These are phyloP conservation scores for Vitis hybrid DNA, from an alignment of 177 flowering plant species.

Conservation along the genomic window DNA sequence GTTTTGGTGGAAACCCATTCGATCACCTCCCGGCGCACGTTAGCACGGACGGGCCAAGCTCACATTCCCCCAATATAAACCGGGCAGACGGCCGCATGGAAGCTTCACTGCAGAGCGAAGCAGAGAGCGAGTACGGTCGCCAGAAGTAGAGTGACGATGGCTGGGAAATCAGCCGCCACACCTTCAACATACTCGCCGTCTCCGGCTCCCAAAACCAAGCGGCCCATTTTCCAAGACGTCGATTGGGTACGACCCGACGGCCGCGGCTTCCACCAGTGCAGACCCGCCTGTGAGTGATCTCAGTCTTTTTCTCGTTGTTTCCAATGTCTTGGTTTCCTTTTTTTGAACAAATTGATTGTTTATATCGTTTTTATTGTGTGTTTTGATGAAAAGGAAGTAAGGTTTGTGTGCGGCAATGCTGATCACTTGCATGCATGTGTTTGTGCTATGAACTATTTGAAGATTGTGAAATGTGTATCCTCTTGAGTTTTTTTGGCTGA, in stretches of 20 bases:
- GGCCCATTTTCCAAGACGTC: conserved; percentile 42
- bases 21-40: no score
- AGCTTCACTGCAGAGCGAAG: not conserved
- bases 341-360: not conserved
- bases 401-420: no score
- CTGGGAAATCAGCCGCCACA: conserved; percentile 38
- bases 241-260: conserved; percentile 89
- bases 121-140: not conserved
- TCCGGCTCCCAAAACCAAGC: conserved; percentile 33
- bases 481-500: no score
- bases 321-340: not conserved
- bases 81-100: no score
- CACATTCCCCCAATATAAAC: no score
- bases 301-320: conserved; percentile 1
- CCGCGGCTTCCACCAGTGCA: conserved; percentile 81
- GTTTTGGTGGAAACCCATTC: no score
- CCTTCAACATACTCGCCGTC: conserved; percentile 77
- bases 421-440: no score
- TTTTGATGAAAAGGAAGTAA: no score
- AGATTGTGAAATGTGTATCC: no score
- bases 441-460: no score
- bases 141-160: conserved; percentile 33
- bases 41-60: no score
- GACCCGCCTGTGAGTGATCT: conserved; percentile 78
- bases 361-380: not conserved